Conservation (phyloP, 495 filamentous ascomycete genomes). For the Podospora appendiculata region DNA sequence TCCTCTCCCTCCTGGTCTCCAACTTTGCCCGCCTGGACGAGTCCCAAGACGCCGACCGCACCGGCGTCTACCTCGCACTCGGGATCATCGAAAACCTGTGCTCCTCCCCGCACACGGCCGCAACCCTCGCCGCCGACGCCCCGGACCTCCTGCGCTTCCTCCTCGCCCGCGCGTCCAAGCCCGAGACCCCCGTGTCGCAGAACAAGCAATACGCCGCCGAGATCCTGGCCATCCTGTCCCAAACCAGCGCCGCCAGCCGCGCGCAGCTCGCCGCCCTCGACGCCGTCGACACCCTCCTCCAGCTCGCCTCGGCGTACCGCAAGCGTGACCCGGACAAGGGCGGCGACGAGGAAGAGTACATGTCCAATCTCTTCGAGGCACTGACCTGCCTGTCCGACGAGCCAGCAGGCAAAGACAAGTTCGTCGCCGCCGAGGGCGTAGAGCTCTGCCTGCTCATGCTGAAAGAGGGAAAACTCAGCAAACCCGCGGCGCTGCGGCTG, state of each 20-base stretch:
- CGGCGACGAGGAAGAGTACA: constrained; percentile 86
- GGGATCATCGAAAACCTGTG: constrained; percentile 81
- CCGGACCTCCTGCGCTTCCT: constrained; percentile 67
- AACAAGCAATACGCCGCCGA: constrained; percentile 97
- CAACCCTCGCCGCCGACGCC: constrained; percentile 57
- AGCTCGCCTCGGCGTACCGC: constrained; percentile 81
- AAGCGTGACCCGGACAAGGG: constrained; percentile 81
- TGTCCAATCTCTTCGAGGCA: constrained; percentile 85
- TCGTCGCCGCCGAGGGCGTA: constrained; percentile 84
- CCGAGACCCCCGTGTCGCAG: constrained; percentile 47
- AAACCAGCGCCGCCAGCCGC: constrained; percentile 56
- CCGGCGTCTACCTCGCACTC: constrained; percentile 80
- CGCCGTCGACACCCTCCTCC: constrained; percentile 72
- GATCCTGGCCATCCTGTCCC: constrained; percentile 73
- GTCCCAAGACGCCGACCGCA: constrained; percentile 63
- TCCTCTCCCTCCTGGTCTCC: constrained; percentile 73
- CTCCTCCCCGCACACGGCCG: constrained; percentile 52
- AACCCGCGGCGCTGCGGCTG: constrained; percentile 64
- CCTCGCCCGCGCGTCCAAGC: constrained; percentile 45
- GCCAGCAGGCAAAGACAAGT: constrained; percentile 65
- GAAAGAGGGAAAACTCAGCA: constrained; percentile 61
- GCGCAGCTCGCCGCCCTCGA: constrained; percentile 56
- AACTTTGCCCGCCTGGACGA: constrained; percentile 85
- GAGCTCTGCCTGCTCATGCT: constrained; percentile 82
- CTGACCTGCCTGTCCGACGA: constrained; percentile 75